phyloP scores from a whole-genome alignment of 2,329 filamentous ascomycete genomes.

The Xylariomycetidae sp. region DNA sequence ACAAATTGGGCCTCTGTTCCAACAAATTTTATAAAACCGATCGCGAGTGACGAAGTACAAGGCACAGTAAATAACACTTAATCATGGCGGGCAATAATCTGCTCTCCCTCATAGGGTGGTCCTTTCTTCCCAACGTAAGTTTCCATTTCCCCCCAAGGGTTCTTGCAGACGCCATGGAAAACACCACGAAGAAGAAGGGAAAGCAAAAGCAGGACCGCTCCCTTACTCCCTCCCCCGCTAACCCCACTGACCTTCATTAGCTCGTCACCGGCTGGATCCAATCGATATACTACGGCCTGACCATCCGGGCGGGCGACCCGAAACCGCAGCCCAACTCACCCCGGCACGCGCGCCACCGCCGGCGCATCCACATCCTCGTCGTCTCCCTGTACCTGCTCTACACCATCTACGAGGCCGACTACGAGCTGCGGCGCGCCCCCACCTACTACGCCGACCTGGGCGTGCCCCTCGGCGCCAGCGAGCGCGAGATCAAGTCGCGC shows the following conservation, averaged over 20 bases:
- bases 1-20: too few relatives aligned
- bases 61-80: too few relatives aligned
- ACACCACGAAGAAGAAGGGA: background rate
- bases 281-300: constrained; percentile 77
- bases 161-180: too few relatives aligned
- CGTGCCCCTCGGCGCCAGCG: constrained; percentile 63
- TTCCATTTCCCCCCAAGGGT: too few relatives aligned
- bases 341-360: constrained; percentile 68
- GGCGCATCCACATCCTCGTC: constrained; percentile 77
- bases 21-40: too few relatives aligned
- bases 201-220: constrained; percentile 9
- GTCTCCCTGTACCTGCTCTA: constrained; percentile 82
- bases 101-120: constrained; percentile 52
- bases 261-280: constrained; percentile 75
- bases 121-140: constrained; percentile 51
- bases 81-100: constrained; percentile 42
- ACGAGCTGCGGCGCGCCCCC: constrained; percentile 64
- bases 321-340: constrained; percentile 67
- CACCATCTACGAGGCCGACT: constrained; percentile 88
- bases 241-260: too few relatives aligned
- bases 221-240: constrained; percentile 2
- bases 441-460: constrained; percentile 78
- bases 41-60: too few relatives aligned
- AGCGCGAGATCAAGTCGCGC: constrained; percentile 74
- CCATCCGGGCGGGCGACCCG: constrained; percentile 83